Percentiles rank a stretch among this genome's conserved stretches.
Conservation (phyloP, 2,329 filamentous ascomycete genomes). For the Aureobasidium sp. region DNA sequence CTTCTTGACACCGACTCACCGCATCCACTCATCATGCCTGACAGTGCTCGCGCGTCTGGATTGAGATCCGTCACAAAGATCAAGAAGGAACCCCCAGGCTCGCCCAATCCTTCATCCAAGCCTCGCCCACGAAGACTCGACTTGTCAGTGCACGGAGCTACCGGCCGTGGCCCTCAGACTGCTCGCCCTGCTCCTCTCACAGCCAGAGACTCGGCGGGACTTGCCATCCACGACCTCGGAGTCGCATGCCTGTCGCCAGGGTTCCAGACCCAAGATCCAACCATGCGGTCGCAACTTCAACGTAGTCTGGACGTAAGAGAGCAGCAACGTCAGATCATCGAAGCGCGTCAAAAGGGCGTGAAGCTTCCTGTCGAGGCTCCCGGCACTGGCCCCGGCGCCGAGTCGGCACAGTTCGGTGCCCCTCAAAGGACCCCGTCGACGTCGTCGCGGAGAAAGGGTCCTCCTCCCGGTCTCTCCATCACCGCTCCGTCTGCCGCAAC, state of each 20-base stretch:
- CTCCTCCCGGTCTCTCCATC: slow-evolving; percentile 85
- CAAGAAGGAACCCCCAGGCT: slow-evolving; percentile 91
- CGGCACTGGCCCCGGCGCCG: slow-evolving; percentile 35
- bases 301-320: slow-evolving; percentile 89
- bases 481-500: slow-evolving; percentile 88
- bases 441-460: slow-evolving; percentile 62
- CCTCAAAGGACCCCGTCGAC: slow-evolving; percentile 63
- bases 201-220: slow-evolving; percentile 61
- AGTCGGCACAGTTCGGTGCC: slow-evolving; percentile 32
- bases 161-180: slow-evolving; percentile 33
- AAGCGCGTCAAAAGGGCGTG: slow-evolving; percentile 81
- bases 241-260: slow-evolving; percentile 91
- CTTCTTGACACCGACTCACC: not conserved
- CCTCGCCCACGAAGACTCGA: slow-evolving; percentile 73
- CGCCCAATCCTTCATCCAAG: slow-evolving; percentile 65
- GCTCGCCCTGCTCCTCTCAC: slow-evolving; percentile 66
- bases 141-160: slow-evolving; percentile 52
- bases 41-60: slow-evolving; percentile 15
- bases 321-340: slow-evolving; percentile 90
- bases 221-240: slow-evolving; percentile 86
- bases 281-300: slow-evolving; percentile 91
- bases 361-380: slow-evolving; percentile 44
- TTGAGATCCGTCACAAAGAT: slow-evolving; percentile 68
- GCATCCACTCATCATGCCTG: slow-evolving; percentile 25
- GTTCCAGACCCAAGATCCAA: slow-evolving; percentile 92